Evolutionary conservation across 768 basidiomycete genomes (phyloP).

Genomic region (Tricholoma saponaceum): DNA sequence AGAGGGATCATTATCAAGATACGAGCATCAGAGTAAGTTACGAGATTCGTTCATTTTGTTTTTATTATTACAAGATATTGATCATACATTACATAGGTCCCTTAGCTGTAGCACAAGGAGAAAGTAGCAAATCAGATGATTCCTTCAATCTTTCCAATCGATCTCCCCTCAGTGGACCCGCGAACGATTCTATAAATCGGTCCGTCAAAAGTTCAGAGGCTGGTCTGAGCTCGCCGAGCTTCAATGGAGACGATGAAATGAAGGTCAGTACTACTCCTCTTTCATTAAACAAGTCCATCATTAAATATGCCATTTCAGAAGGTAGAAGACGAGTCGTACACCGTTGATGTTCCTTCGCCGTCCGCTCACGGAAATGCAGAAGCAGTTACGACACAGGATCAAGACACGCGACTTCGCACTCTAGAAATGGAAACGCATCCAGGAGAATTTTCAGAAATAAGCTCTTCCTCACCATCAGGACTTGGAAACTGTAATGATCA

Average conservation of each 20-base stretch:
- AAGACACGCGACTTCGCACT: neutral
- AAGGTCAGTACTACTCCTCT: neutral
- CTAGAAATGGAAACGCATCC: neutral
- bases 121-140: neutral
- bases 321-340: neutral
- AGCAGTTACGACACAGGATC: neutral
- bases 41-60: neutral
- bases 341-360: neutral
- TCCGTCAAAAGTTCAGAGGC: conserved; percentile 11
- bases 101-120: neutral
- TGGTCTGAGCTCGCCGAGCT: neutral
- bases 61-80: neutral
- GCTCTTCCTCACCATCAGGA: conserved; percentile 2
- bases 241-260: neutral
- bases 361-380: neutral
- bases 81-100: neutral
- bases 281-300: neutral
- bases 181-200: conserved; percentile 21
- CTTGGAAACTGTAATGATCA: neutral
- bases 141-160: neutral
- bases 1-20: conserved; percentile 30
- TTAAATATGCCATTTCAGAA: neutral
- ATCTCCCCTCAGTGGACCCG: neutral
- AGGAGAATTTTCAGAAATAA: neutral
- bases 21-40: conserved; percentile 24